phyloP scores from a whole-genome alignment of 352 stramenopile genomes.

The Globisporangium heterothallicum region DNA sequence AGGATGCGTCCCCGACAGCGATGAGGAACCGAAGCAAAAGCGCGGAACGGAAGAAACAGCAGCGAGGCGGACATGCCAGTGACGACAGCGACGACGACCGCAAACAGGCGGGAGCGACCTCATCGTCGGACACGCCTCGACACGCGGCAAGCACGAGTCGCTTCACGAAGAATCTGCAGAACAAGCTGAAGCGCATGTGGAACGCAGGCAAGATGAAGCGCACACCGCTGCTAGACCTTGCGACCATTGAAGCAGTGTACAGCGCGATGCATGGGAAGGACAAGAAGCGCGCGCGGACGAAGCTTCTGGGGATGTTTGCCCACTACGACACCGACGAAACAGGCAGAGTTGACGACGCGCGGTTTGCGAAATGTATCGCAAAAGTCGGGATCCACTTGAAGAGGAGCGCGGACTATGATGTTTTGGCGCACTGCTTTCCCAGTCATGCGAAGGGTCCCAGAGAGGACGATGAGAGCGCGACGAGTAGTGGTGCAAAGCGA shows the following conservation, averaged over 20 bases:
- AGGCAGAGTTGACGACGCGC: slow-evolving; percentile 27
- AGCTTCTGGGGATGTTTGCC: slow-evolving; percentile 44
- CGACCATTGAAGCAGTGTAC: slow-evolving; percentile 43
- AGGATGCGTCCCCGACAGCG: not conserved
- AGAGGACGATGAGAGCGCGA: slow-evolving; percentile 8
- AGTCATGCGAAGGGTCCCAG: not conserved
- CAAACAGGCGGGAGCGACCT: not conserved
- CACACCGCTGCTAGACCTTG: slow-evolving; percentile 37
- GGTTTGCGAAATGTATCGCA: slow-evolving; percentile 54
- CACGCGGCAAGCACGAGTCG: not conserved
- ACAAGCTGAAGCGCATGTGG: slow-evolving; percentile 24
- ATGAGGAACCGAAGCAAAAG: slow-evolving; percentile 10
- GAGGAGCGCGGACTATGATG: slow-evolving; percentile 26
- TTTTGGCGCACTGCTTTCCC: slow-evolving; percentile 37
- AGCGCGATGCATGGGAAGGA: slow-evolving; percentile 42
- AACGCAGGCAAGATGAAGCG: slow-evolving; percentile 44
- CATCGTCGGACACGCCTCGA: slow-evolving; percentile 8
- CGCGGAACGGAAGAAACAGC: not conserved
- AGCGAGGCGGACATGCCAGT: not conserved
- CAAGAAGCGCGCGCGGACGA: slow-evolving; percentile 28
- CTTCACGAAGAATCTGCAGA: slow-evolving; percentile 13
- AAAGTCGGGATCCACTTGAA: slow-evolving; percentile 50
- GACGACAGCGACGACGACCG: not conserved
- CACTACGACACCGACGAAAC: slow-evolving; percentile 39
- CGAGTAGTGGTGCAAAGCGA: slow-evolving; percentile 10